Evolutionary conservation across 1,284 basidiomycete species (phyloP), one percentile per base, ranked within the genome.

Genomic region (Leccinum pachyderme): DNA sequence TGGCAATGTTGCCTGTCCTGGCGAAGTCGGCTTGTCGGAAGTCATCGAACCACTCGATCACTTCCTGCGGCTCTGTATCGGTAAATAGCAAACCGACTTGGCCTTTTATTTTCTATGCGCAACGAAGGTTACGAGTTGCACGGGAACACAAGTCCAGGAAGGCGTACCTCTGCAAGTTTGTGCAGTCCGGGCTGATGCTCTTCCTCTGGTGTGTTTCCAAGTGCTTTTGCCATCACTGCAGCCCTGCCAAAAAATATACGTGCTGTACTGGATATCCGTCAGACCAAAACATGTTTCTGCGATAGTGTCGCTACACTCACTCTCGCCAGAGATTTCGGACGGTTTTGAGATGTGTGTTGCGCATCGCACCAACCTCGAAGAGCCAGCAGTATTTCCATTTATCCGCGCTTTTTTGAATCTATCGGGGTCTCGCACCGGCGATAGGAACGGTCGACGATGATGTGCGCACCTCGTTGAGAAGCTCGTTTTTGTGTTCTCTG

Each of bases 351-450:
- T 95, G 91, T 39, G 93, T 80, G 76, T 96, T 98, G 56, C 96
- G 84, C 93, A 98, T 96, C 67, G 93, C 87, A 41, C 94, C 94
- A 27, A 98, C 91, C 64, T 89, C 87, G 71, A 99, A 97, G 31
- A 98, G 73, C 93, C 95, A 99, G 73, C 93, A 89, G 73, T 96
- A 97, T 62, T 87, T 84, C 85, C 90, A 97, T 76, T 93, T 89
- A 65, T 95, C 93, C 32, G 82, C 75, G 71, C 84, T 84, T 68
- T 80, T 79, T 78, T 90, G 89, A 48, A 93, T 75, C 90, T 93
- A 58, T 49, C 45, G 22, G 48, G 87, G 55, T 33, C 32, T 32
- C 35, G 51, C 22, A 39, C n/a, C 48, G 46, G 47, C n/a, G 53
- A 56, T 37, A 37, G 32, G 2, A 47, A 54, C 35, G 41, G 53